Conservation (phyloP, 148 eudicot genomes). For the Polygonum aviculare region DNA sequence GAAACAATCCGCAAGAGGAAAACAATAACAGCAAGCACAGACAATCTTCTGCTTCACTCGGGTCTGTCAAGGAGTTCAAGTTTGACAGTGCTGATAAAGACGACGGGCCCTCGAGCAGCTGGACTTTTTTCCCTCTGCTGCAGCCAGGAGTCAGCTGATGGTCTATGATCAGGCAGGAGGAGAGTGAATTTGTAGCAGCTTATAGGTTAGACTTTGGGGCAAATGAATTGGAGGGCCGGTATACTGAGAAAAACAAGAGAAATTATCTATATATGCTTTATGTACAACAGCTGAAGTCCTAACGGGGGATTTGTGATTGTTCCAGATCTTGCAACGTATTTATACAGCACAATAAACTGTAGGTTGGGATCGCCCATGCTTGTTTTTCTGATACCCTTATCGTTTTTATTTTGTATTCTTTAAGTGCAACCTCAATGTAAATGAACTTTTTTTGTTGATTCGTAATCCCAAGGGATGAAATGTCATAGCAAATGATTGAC, state of each 20-base stretch:
- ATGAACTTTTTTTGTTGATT: neutral
- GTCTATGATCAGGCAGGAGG: neutral
- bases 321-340: neutral
- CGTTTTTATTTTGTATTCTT: neutral
- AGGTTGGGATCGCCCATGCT: neutral
- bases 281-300: neutral
- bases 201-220: neutral
- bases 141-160: slow-evolving; percentile 53
- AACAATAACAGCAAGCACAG: slow-evolving; percentile 39
- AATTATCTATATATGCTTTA: neutral
- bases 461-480: neutral
- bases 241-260: neutral
- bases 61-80: slow-evolving; percentile 83
- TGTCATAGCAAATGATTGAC: neutral
- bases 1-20: slow-evolving; percentile 16
- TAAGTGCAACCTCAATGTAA: neutral
- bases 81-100: slow-evolving; percentile 63
- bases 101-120: slow-evolving; percentile 36
- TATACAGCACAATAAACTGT: neutral
- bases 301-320: neutral
- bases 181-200: neutral
- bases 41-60: slow-evolving; percentile 45
- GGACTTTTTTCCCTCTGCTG: slow-evolving; percentile 85
- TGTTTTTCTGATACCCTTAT: neutral
- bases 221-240: slow-evolving; percentile 2